Conservation (phyloP, 306 rosid genomes). For the Ormosia semicastrata region DNA sequence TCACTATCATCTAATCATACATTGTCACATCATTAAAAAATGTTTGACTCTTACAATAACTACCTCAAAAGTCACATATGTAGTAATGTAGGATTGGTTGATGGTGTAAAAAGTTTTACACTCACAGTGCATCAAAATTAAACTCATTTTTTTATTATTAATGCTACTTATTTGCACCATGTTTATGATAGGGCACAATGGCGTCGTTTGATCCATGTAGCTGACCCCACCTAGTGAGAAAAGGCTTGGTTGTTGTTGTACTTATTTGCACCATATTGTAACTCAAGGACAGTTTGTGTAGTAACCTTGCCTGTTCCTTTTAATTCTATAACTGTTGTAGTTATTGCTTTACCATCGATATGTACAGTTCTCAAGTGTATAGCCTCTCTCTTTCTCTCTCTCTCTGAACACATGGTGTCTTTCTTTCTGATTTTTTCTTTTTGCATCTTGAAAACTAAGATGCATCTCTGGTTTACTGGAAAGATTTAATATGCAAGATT, state of each 20-base stretch:
- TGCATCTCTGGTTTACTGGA: neutral
- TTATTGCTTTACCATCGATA: neutral
- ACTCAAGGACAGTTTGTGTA: neutral
- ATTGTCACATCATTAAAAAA: no score
- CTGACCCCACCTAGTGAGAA: no score
- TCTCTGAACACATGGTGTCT: neutral
- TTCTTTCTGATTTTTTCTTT: neutral
- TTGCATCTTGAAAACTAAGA: neutral
- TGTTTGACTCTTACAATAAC: no score
- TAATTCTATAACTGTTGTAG: neutral
- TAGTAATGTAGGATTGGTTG: no score
- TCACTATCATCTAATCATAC: no score
- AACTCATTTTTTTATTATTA: no score
- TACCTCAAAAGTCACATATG: no score
- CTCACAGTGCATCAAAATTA: no score
- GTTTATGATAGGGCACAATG: no score
- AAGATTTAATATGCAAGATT: neutral
- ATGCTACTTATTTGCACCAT: neutral
- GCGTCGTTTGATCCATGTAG: no score
- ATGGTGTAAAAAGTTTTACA: no score
- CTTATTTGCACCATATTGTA: neutral
- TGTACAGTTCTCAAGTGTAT: neutral
- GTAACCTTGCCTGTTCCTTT: neutral
- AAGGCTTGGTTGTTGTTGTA: no score
- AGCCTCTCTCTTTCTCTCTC: neutral